Conservation (phyloP, 768 basidiomycete species). For the Lactifluus rugatus region DNA sequence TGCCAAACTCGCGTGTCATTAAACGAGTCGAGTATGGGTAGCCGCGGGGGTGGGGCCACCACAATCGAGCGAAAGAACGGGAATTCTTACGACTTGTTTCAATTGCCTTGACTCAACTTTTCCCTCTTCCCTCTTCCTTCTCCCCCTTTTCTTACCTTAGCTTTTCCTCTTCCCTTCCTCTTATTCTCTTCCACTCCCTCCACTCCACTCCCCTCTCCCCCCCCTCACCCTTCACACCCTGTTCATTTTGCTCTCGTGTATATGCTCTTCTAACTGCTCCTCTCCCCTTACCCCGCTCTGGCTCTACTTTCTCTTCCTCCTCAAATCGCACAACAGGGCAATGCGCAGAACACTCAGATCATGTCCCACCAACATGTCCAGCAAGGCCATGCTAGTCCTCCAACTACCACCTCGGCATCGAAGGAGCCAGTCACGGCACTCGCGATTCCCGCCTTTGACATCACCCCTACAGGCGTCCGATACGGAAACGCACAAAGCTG, state of each 20-base stretch:
- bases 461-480: constrained; percentile 56
- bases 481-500: constrained; percentile 44
- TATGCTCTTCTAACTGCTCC: constrained; percentile 28
- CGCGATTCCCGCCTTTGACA: constrained; percentile 69
- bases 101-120: background rate
- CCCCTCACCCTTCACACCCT: too few species aligned
- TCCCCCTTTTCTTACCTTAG: background rate
- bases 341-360: constrained; percentile 44
- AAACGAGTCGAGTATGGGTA: background rate
- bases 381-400: constrained; percentile 20
- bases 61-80: constrained; percentile 3
- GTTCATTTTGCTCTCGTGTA: constrained; percentile 10
- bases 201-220: constrained; percentile 29
- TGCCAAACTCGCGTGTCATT: background rate
- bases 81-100: background rate
- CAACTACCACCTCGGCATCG: constrained; percentile 15
- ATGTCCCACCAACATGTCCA: constrained; percentile 33
- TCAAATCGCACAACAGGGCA: constrained; percentile 24
- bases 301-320: constrained; percentile 35
- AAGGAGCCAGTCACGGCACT: constrained; percentile 59
- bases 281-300: constrained; percentile 27
- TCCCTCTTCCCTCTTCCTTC: constrained; percentile 7
- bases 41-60: background rate
- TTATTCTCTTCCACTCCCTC: constrained; percentile 27
- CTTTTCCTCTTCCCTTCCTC: background rate